A percentile compares a stretch with the other conserved stretches of the same genome.
Evolutionary conservation across 805 yeast genomes (phyloP).

Genomic region (Saturnispora ahearnii): DNA sequence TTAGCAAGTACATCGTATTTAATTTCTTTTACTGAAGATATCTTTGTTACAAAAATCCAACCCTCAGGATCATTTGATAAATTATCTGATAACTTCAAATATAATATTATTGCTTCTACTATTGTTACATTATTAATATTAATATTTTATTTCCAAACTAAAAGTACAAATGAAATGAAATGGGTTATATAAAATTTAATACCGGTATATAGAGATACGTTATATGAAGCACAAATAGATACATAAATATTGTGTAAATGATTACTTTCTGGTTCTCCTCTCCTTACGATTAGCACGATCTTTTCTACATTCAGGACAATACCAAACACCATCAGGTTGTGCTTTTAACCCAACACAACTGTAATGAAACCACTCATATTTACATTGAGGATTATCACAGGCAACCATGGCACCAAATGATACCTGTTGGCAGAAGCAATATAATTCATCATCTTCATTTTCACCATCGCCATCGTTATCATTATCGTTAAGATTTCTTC

Average conservation of each 20-base stretch:
- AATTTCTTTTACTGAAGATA: conserved; percentile 57
- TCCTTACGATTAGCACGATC: conserved; percentile 9
- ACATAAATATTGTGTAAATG: too few species aligned
- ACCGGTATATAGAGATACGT: not conserved
- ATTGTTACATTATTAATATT: conserved; percentile 41
- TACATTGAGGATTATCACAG: conserved; percentile 52
- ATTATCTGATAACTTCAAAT: conserved; percentile 59
- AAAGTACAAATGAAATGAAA: conserved; percentile 3
- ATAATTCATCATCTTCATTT: conserved; percentile 59
- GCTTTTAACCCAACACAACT: conserved; percentile 83
- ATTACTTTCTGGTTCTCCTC: conserved; percentile 2
- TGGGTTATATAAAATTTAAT: conserved; percentile 6
- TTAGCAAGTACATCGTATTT: conserved; percentile 77
- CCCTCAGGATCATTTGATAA: conserved; percentile 84
- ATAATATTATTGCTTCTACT: conserved; percentile 51
- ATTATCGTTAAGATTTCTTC: conserved; percentile 4
- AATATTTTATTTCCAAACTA: conserved; percentile 33
- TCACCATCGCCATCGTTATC: conserved; percentile 15
- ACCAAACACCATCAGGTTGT: conserved; percentile 95
- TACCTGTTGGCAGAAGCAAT: conserved; percentile 90
- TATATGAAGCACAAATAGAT: not conserved
- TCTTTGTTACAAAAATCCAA: conserved; percentile 66
- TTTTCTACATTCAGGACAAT: conserved; percentile 76
- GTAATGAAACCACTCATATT: conserved; percentile 58
- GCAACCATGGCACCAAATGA: conserved; percentile 70